Base-by-base conservation (phyloP, 371 early-diverging fungal species). In the Mucor mucedo region DNA sequence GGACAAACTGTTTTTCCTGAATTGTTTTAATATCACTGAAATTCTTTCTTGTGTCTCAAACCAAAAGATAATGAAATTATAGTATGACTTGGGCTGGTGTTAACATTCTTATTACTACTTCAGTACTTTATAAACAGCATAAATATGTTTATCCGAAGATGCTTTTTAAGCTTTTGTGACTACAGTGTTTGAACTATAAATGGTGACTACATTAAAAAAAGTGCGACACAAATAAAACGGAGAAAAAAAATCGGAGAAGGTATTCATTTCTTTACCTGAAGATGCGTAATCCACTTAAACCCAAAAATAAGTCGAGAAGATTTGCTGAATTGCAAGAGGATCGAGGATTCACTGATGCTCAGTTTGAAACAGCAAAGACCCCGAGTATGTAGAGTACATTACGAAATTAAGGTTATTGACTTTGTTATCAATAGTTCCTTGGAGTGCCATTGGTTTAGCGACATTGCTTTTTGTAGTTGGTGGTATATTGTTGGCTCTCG, bases 371-470 rank as follows among this genome's bases (percentile, higher is more conserved):
- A 4, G 75, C 79, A 1, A 76, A 80, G 40, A 68, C 70, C 10
- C 69, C 70, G 56, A 70, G 83, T 78, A 69, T 66, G 28, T 13
- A 50, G 11, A 30, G 30, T 30, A 28, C 2, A 50, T 47, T 21
- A 27, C 47, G 9, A 47, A 27, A 21, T 14, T 47, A 27, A 8
- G 11, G n/a, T 30, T 28, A 50, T 30, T 50, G 30, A 50, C 29
- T 13, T 13, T 6, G 49, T 38, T 47, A 8, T 40, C 8, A 50
- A 6, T 58, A 86, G 87, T 86, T 68, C 89, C 89, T 53, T 87
- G 87, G 87, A 88, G 79, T 49, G 86, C 89, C 4, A 88, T 88
- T 56, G 63, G 71, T 10, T 66, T 88, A n/a, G 87, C 89, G 4
- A 53, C 69, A 28, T 49, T 80, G 33, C 67, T 88, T 2, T 77